A percentile compares a stretch with the other conserved stretches of the same genome.
phyloP scores from a whole-genome alignment of 441 rosid species.

The Capsella rubella region DNA sequence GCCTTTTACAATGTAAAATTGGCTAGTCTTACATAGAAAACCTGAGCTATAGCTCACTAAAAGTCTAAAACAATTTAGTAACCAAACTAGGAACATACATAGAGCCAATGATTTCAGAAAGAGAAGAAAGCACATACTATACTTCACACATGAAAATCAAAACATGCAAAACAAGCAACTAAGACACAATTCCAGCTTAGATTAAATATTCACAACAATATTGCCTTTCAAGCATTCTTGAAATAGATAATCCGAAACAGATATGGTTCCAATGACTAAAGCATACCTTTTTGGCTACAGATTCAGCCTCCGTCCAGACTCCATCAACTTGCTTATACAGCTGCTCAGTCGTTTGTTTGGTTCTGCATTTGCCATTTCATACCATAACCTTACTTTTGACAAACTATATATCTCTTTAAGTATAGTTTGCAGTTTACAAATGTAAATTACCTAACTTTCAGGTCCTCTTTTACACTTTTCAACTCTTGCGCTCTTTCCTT shows the following conservation, averaged over 20 bases:
- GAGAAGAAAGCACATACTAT: constrained; percentile 3
- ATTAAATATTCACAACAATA: not conserved
- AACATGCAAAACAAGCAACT: constrained; percentile 4
- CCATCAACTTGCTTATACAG: constrained; percentile 86
- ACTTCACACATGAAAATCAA: not conserved
- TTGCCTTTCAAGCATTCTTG: not conserved
- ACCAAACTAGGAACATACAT: constrained; percentile 1
- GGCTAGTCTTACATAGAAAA: constrained; percentile 1
- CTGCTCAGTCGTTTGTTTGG: constrained; percentile 90
- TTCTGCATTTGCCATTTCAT: constrained; percentile 83
- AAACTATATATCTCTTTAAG: constrained; percentile 60
- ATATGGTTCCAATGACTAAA: not conserved
- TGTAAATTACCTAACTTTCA: constrained; percentile 71
- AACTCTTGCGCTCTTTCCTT: constrained; percentile 78
- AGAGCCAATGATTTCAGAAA: constrained; percentile 5
- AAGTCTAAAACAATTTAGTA: not conserved
- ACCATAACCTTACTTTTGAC: constrained; percentile 61
- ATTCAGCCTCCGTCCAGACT: constrained; percentile 90
- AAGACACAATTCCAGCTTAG: not conserved
- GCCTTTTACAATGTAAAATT: constrained; percentile 15
- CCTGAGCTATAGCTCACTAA: not conserved
- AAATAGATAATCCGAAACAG: not conserved
- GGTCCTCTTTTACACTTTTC: constrained; percentile 72
- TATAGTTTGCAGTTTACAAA: constrained; percentile 23
- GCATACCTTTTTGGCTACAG: constrained; percentile 83